Evolutionary conservation across 495 filamentous ascomycete species (phyloP).

Genomic region (Tuber microsphaerosporum): DNA sequence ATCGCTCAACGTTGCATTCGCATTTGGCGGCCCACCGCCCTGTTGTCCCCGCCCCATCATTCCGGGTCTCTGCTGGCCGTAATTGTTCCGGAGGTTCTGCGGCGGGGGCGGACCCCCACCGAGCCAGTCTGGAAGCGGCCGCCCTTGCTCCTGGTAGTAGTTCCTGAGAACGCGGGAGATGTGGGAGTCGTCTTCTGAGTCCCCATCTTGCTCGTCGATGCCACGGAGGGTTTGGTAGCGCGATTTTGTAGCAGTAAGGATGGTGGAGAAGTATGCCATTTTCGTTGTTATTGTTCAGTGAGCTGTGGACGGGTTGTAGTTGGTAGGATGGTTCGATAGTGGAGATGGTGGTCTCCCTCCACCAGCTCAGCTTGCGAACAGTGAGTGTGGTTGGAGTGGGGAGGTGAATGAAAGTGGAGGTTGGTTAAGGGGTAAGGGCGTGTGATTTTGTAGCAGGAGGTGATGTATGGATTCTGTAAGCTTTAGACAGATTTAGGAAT

Average conservation of each 20-base stretch:
- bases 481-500: not conserved
- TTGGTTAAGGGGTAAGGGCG: not conserved
- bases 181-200: constrained; percentile 91
- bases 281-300: constrained; percentile 17
- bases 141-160: constrained; percentile 86
- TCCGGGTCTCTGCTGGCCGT: constrained; percentile 46
- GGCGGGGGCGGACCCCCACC: constrained; percentile 63
- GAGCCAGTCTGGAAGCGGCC: constrained; percentile 79
- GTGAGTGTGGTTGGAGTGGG: not conserved
- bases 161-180: constrained; percentile 89
- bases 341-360: not conserved
- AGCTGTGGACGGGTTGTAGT: not conserved
- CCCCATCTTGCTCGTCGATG: constrained; percentile 65
- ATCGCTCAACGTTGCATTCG: constrained; percentile 56
- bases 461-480: not conserved
- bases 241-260: constrained; percentile 41
- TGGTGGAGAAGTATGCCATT: constrained; percentile 41
- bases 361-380: not conserved
- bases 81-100: constrained; percentile 48
- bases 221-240: constrained; percentile 39
- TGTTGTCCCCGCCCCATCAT: constrained; percentile 38
- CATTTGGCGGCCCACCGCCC: constrained; percentile 39
- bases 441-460: not conserved
- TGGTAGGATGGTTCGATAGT: not conserved
- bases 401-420: not conserved